Percentiles rank a stretch among this genome's conserved stretches.
Conservation (phyloP, 768 basidiomycete species). For the Lenzites betulinus region DNA sequence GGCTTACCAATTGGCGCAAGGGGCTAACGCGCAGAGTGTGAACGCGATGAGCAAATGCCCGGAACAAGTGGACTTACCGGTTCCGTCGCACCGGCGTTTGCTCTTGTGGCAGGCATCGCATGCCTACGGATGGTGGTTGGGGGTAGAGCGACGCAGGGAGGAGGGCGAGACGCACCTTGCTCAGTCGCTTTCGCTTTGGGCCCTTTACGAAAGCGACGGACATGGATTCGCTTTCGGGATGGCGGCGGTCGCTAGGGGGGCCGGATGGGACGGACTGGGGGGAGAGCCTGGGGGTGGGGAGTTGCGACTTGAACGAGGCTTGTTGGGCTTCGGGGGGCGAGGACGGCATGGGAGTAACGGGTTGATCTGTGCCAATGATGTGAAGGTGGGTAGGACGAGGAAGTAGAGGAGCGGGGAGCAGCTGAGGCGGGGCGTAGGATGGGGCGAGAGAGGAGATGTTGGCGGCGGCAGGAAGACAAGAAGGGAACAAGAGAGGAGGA, state of each 20-base stretch:
- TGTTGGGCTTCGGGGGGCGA: conserved; percentile 13
- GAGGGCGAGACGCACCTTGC: conserved; percentile 41
- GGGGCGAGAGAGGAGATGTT: not conserved
- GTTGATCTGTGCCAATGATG: too few relatives aligned
- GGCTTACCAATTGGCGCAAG: conserved; percentile 78
- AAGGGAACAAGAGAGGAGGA: not conserved
- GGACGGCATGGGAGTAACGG: not conserved
- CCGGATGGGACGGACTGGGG: conserved; percentile 4
- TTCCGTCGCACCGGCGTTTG: conserved; percentile 83
- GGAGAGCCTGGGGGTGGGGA: conserved; percentile 2
- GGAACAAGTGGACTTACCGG: conserved; percentile 47
- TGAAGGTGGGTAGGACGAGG: not conserved
- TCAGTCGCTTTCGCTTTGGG: conserved; percentile 55
- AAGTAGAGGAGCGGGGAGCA: not conserved
- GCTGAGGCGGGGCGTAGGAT: not conserved
- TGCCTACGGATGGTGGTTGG: conserved; percentile 41
- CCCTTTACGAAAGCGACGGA: conserved; percentile 50
- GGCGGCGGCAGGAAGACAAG: conserved; percentile 3
- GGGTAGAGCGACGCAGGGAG: not conserved
- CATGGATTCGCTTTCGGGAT: conserved; percentile 33
- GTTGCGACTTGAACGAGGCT: not conserved
- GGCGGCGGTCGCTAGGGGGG: conserved; percentile 15
- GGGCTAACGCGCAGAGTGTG: conserved; percentile 44
- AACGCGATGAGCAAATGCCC: not conserved
- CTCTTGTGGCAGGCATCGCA: conserved; percentile 86